Conservation (phyloP, 768 basidiomycete species). For the Cystobasidium tubakii region DNA sequence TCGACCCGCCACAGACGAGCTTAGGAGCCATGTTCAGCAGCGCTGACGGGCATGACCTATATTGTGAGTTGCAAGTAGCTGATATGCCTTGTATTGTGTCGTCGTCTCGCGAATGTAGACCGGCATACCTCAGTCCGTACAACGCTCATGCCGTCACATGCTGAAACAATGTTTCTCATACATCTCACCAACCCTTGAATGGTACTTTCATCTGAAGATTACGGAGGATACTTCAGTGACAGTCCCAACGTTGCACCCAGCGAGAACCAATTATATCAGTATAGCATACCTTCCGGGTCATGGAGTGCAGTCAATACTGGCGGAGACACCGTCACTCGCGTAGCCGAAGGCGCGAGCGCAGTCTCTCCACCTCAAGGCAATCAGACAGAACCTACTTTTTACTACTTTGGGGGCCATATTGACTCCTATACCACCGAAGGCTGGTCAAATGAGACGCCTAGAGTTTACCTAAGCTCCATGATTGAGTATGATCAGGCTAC, state of each 20-base stretch:
- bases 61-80: background rate
- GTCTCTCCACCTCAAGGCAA: constrained; percentile 9
- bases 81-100: too few relatives aligned
- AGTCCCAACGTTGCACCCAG: constrained; percentile 15
- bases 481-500: constrained; percentile 21
- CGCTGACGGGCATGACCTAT: constrained; percentile 17
- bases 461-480: constrained; percentile 31
- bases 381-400: constrained; percentile 22
- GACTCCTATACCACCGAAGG: constrained; percentile 9
- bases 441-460: constrained; percentile 12
- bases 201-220: background rate
- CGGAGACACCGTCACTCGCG: constrained; percentile 27
- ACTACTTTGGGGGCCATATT: constrained; percentile 33
- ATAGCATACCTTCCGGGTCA: background rate
- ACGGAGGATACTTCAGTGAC: constrained; percentile 27
- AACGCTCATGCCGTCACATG: background rate
- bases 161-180: background rate
- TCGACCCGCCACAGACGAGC: constrained; percentile 30
- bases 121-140: too few relatives aligned
- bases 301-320: background rate
- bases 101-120: too few relatives aligned
- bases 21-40: constrained; percentile 30
- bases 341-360: constrained; percentile 28
- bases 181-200: background rate
- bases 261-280: constrained; percentile 11